Evolutionary conservation across 129 eudicot genomes (phyloP).

Genomic region (Solidago caesia): DNA sequence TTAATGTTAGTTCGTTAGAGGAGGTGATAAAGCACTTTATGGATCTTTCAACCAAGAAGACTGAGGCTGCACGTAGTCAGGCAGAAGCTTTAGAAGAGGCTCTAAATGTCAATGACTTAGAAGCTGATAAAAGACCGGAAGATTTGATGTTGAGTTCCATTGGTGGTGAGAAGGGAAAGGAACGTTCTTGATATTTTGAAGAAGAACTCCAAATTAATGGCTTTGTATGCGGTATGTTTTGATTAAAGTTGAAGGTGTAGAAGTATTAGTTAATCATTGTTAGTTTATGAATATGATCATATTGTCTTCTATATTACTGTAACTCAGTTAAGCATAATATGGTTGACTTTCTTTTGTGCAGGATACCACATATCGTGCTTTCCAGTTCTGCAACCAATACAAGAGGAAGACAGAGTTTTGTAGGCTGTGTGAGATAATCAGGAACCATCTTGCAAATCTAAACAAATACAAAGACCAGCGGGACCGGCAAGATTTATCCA

Average conservation of each 20-base stretch:
- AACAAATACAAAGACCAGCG: constrained; percentile 74
- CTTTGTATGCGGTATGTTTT: constrained; percentile 55
- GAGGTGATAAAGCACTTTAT: constrained; percentile 81
- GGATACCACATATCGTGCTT: constrained; percentile 82
- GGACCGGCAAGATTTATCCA: constrained; percentile 72
- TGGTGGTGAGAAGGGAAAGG: constrained; percentile 78
- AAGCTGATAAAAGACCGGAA: constrained; percentile 82
- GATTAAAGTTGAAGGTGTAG: background rate
- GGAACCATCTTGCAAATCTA: constrained; percentile 79
- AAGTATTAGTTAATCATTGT: background rate
- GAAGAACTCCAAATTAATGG: constrained; percentile 66
- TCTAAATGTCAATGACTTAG: constrained; percentile 72
- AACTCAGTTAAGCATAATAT: too few relatives aligned
- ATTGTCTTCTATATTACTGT: background rate
- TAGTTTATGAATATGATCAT: background rate
- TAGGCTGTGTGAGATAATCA: constrained; percentile 72
- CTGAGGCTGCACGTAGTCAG: constrained; percentile 74
- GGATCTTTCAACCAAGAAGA: constrained; percentile 70
- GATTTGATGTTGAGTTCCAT: constrained; percentile 85
- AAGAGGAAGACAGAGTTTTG: constrained; percentile 74
- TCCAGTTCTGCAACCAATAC: constrained; percentile 79
- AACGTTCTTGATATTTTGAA: constrained; percentile 61
- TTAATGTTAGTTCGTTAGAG: constrained; percentile 65
- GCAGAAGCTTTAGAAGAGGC: constrained; percentile 80
- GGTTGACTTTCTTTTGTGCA: constrained; percentile 2